Evolutionary conservation across 371 early-diverging fungal genomes (phyloP), one percentile per base, ranked within the genome.

Genomic region (Apophysomyces elegans): DNA sequence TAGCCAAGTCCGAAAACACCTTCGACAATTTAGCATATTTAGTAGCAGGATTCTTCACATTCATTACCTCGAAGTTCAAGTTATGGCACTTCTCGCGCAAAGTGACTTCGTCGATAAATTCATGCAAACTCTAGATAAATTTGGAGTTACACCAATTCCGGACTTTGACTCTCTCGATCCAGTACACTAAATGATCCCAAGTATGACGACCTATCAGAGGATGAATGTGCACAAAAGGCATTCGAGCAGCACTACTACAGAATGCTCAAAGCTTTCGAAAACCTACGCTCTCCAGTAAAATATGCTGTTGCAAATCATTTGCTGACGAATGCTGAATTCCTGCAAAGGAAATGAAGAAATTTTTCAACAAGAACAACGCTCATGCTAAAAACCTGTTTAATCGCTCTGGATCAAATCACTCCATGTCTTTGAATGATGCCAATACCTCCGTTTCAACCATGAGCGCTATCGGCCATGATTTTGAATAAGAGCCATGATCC

Each of bases 41-140:
- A 67, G 62, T 37, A 44, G 38, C 6, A 59, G 68, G 4, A 21
- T 68, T 1, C 62, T 68, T 4, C 58, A 68, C 18, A 21, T 68
- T 5, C 63, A 63, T 32, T 68, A 63, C 26, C 64, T 64, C 4
- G 60, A 43, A n/a, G 1, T 57, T 4, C 58, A 63, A 38, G 3
- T 63, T 0, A 59, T 59, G 2, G 61, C 59, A 1, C 16, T 63
- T 12, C 56, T 68, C 0, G 60, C 61, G 0, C 64, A 63, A 38
- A 63, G 60, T 35, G 64, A 68, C 4, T 68, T 57, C 60, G 64
- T 36, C 16, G 7, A 46, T 26, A 1, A 26, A 26, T 1, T 26
- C 26, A 26, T 1, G 26, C 26, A 26, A 26, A 26, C 26, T 26
- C 2, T 26, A 2, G 2, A 26, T 26, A 26, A 1, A 26, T 26